Percentiles rank a stretch among this genome's conserved stretches.
These are phyloP conservation scores for Salisapilia sapeloensis DNA, from an alignment of 352 stramenopile species.

Conservation along the genomic window DNA sequence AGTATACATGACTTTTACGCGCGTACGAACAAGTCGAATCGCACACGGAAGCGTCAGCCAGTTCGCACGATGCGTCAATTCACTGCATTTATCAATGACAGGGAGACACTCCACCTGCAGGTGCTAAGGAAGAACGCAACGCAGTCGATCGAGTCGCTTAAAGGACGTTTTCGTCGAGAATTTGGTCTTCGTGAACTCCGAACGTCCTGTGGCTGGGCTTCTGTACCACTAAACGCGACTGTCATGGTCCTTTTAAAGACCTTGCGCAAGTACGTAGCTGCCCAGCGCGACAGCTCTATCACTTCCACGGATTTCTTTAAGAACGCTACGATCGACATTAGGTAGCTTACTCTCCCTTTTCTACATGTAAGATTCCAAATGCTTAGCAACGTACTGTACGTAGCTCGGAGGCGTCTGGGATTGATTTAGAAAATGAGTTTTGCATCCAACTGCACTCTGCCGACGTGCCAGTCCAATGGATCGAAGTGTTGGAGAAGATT, in stretches of 20 bases:
- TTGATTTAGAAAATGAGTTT: slow-evolving; percentile 43
- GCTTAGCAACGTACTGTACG: too few species aligned
- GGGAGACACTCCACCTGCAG: slow-evolving; percentile 14
- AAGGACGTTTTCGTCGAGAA: slow-evolving; percentile 25
- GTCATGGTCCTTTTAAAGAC: slow-evolving; percentile 40
- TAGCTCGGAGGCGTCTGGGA: slow-evolving; percentile 24
- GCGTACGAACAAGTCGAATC: slow-evolving; percentile 8
- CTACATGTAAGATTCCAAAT: too few species aligned
- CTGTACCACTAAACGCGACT: slow-evolving; percentile 37
- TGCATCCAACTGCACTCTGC: slow-evolving; percentile 28
- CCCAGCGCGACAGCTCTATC: slow-evolving; percentile 11
- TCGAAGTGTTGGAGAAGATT: slow-evolving; percentile 35
- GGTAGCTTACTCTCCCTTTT: slow-evolving; percentile 6
- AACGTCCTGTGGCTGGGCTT: slow-evolving; percentile 38
- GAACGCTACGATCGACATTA: slow-evolving; percentile 20
- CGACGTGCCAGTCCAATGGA: slow-evolving; percentile 44
- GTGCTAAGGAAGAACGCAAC: slow-evolving; percentile 19
- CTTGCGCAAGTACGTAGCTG: slow-evolving; percentile 21
- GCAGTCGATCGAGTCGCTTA: slow-evolving; percentile 37
- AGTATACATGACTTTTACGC: slow-evolving; percentile 26
- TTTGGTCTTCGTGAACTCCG: slow-evolving; percentile 23
- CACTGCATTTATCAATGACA: slow-evolving; percentile 17
- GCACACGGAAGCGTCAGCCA: slow-evolving; percentile 7
- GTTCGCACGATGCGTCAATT: slow-evolving; percentile 11
- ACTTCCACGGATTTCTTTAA: slow-evolving; percentile 15